A percentile compares a stretch with the other conserved stretches of the same genome.
These are phyloP conservation scores for Eutrema yunnanense DNA, from an alignment of 345 rosid species.

Conservation along the genomic window DNA sequence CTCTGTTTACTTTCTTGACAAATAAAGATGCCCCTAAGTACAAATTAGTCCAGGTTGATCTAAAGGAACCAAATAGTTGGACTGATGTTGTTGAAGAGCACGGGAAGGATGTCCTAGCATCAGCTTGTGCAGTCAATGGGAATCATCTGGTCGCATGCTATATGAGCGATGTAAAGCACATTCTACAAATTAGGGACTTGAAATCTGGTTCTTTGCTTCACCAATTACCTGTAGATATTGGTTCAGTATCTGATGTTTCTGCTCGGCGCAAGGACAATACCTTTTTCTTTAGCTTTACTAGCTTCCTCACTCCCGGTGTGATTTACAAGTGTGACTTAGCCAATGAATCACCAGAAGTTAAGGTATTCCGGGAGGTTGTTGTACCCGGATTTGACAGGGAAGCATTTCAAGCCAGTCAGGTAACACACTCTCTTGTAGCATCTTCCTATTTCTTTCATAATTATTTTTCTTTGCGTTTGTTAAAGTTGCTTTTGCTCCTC, in stretches of 20 bases:
- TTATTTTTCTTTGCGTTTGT: neutral
- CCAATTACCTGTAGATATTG: conserved; percentile 70
- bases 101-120: conserved; percentile 73
- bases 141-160: conserved; percentile 69
- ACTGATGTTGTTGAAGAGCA: conserved; percentile 65
- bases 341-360: conserved; percentile 53
- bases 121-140: conserved; percentile 59
- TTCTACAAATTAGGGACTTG: conserved; percentile 75
- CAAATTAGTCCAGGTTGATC: conserved; percentile 76
- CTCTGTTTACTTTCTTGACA: conserved; percentile 67
- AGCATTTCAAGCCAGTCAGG: conserved; percentile 76
- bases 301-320: conserved; percentile 84
- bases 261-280: conserved; percentile 56
- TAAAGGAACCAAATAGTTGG: conserved; percentile 71
- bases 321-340: conserved; percentile 71
- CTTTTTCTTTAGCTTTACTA: conserved; percentile 62
- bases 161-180: conserved; percentile 81
- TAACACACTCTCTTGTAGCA: conserved; percentile 19
- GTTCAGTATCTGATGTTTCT: conserved; percentile 60
- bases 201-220: conserved; percentile 73
- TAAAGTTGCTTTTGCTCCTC: neutral
- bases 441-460: neutral
- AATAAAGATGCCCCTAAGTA: conserved; percentile 83
- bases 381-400: conserved; percentile 79
- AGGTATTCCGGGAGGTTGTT: conserved; percentile 64